Percentiles rank a stretch among this genome's conserved stretches.
These are phyloP conservation scores for Besnoitia besnoiti DNA, from an alignment of 169 alveolate genomes.

Conservation along the genomic window DNA sequence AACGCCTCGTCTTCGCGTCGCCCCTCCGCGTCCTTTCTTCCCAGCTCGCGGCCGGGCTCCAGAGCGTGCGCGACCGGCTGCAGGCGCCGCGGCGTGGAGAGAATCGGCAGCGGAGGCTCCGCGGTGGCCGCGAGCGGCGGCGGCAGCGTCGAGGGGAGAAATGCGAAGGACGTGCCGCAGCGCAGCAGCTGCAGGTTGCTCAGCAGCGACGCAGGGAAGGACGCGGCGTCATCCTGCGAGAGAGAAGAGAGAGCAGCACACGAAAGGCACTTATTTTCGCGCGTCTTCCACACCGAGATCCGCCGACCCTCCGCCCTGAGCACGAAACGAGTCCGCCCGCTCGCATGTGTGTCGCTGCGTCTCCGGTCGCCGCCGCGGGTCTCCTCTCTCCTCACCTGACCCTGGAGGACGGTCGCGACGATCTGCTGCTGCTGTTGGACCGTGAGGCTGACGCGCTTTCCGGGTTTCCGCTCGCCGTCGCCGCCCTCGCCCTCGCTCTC, in stretches of 20 bases:
- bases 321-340: background rate
- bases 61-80: no score
- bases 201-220: background rate
- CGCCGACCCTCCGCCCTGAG: background rate
- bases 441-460: background rate
- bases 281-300: background rate
- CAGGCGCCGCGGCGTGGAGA: no score
- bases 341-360: background rate
- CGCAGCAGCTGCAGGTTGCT: background rate
- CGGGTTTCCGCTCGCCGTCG: constrained; percentile 32
- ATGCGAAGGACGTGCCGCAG: constrained; percentile 17
- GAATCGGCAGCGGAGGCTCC: no score
- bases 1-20: no score
- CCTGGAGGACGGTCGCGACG: background rate
- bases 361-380: background rate
- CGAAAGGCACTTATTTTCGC: background rate
- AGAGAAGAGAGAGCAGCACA: no score
- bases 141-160: constrained; percentile 18
- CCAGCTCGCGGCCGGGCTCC: no score
- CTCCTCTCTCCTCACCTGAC: background rate
- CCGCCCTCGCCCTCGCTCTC: constrained; percentile 60
- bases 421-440: background rate
- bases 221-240: background rate
- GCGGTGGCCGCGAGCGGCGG: background rate
- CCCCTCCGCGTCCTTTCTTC: no score